Evolutionary conservation across 2,329 filamentous ascomycete species (phyloP), one percentile per base, ranked within the genome.

Genomic region (Fusarium lyarnte): DNA sequence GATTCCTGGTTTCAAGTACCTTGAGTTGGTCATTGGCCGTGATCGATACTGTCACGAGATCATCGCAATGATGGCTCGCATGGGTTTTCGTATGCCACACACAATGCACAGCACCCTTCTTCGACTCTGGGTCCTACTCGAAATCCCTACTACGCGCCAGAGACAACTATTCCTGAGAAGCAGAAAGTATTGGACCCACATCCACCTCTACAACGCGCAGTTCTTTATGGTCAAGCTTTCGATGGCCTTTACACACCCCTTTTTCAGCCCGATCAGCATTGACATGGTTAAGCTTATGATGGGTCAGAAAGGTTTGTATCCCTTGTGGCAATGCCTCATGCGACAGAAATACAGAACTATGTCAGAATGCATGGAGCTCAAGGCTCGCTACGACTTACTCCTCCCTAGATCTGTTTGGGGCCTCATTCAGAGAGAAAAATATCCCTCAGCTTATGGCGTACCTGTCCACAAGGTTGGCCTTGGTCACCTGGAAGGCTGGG

Each of bases 101-200:
- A 79, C 80, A 31, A 87, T 87, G 70, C 78, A 82, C 54, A 55
- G 76, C 16, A 84, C 85, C 3, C 81, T 93, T 49, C 85, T 89
- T 75, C 92, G 93, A 77, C 83, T 94, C 23, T 96, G 94, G 94
- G 86, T 92, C 57, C 77, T 93, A 38, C 89, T 94, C 84, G 92
- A 94, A 76, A 82, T 91, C 8, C 82, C 88, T 1, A 89, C 88
- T 19, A 91, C 86, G 54, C 75, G 71, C 1, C 82, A 87, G 19
- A 89, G 93, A 2, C 80, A 85, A 10, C 83, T 82, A 4, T 82
- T 91, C 10, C 79, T 94, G 9, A 83, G 83, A 35, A 89, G 89
- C 78, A 58, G 59, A 14, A 72, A 76, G 0, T 83, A 91, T 52
- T 92, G 92, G 86, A 82, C 85, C 14, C 83, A 91, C 63, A 66